Conservation (phyloP, 2,329 filamentous ascomycete species). For the Cordyceps tenuipes region DNA sequence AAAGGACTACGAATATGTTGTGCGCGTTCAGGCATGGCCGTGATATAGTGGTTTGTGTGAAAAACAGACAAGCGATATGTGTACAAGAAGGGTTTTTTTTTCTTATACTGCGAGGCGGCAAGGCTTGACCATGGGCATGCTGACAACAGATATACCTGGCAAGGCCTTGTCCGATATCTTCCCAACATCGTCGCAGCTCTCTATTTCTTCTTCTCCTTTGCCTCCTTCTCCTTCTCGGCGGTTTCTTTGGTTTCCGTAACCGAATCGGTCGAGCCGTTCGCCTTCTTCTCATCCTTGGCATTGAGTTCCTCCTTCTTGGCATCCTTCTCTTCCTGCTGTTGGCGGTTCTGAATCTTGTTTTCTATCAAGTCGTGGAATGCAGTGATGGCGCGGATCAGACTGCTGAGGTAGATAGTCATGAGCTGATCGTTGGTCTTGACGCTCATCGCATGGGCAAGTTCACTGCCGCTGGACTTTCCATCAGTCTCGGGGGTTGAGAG, state of each 20-base stretch:
- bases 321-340: constrained; percentile 94
- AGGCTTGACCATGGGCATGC: not conserved
- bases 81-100: constrained; percentile 1
- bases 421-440: constrained; percentile 99
- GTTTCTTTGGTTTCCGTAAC: constrained; percentile 42
- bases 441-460: constrained; percentile 93
- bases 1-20: not conserved
- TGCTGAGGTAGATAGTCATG: constrained; percentile 96
- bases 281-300: constrained; percentile 51
- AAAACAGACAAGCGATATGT: not conserved
- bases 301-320: constrained; percentile 66
- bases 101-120: not conserved
- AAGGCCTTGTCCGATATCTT: not conserved
- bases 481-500: constrained; percentile 73
- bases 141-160: not conserved
- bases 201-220: constrained; percentile 43
- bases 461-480: constrained; percentile 60
- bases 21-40: not conserved
- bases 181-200: not conserved
- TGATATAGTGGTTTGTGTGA: not conserved
- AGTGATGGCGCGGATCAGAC: constrained; percentile 92
- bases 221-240: constrained; percentile 43
- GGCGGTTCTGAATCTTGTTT: constrained; percentile 99
- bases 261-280: constrained; percentile 31
- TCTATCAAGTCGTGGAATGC: constrained; percentile 99